Base-by-base conservation (phyloP, 176 grass and related monocot species). In the Tuctoria greenei region DNA sequence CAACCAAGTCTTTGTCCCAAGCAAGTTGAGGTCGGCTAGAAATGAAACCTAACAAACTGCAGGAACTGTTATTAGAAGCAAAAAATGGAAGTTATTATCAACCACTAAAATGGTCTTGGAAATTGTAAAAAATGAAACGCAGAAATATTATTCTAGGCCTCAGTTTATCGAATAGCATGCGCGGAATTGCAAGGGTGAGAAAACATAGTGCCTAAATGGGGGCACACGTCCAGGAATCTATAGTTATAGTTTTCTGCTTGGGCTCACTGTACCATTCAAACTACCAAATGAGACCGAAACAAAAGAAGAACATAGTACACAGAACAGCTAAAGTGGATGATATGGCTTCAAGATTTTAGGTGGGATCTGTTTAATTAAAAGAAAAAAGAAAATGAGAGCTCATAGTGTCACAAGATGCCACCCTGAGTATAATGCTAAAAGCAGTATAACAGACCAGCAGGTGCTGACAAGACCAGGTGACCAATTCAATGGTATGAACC, bases 401-500 rank as follows among this genome's bases (percentile, higher is more conserved):
- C 16, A n/a, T 2, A 6, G 10, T n/a, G 16, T 24, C 17, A 26
- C 10, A 23, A 2, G 2, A 35, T 71, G 72, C 50, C n/a, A n/a
- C n/a, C n/a, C 14, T 8, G 8, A 20, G 31, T 51, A 35, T 52
- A 67, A 43, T 24, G 45, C 12, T 55, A 39, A 47, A 54, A 8
- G 10, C 8, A 52, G 17, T 18, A 58, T 41, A 66, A 4, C 17
- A 82, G 59, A 6, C 40, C 20, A 66, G 17, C 60, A 77, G 24
- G 61, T 38, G 6, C 4, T 4, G 60, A 60, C 8, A 59, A 77
- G 17, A 8, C 8, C 23, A 56, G 40, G 71, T 0, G 17, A 72
- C 56, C 67, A 76, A 45, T 44, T 81, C 18, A 27, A 27, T 36
- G 6, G 49, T n/a, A 84, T 66, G 4, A 46, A 65, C 64, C 14